These are phyloP conservation scores for Colletotrichum gigasporum DNA, from an alignment of 2,329 filamentous ascomycete species.

Conservation along the genomic window DNA sequence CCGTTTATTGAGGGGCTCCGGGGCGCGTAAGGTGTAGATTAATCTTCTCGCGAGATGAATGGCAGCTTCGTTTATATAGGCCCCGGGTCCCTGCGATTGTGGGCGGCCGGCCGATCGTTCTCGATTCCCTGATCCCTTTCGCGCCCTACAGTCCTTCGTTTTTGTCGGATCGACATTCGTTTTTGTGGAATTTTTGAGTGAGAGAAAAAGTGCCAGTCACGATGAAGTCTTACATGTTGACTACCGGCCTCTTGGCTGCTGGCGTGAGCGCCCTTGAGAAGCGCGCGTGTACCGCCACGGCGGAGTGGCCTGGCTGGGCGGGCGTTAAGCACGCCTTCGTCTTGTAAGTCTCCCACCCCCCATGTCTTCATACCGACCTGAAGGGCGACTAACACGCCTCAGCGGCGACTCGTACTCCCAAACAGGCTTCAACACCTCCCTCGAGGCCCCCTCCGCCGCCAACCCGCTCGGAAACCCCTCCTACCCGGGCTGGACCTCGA, in stretches of 20 bases:
- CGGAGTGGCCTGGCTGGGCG: conserved; percentile 46
- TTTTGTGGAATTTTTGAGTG: too few relatives aligned
- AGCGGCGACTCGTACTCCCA: conserved; percentile 46
- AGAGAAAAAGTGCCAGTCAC: conserved; percentile 7
- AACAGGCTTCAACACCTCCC: conserved; percentile 61
- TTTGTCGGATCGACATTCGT: background rate
- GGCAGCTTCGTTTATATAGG: background rate
- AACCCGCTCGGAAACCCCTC: conserved; percentile 72
- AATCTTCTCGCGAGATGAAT: background rate
- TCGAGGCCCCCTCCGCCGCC: conserved; percentile 57
- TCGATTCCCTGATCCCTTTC: background rate
- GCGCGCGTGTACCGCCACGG: conserved; percentile 36
- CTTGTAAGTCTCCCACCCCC: conserved; percentile 35
- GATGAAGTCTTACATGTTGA: conserved; percentile 15
- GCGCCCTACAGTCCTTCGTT: background rate
- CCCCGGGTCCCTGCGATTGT: conserved; percentile 4
- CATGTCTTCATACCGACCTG: background rate
- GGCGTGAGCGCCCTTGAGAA: conserved; percentile 6
- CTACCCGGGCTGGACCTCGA: conserved; percentile 60
- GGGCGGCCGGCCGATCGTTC: fast-evolving
- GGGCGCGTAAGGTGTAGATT: conserved; percentile 20
- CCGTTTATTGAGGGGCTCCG: conserved; percentile 17
- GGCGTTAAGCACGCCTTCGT: conserved; percentile 51
- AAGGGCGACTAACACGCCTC: background rate
- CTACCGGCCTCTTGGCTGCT: background rate